These are phyloP conservation scores for Podospora comata DNA, from an alignment of 495 filamentous ascomycete genomes.

Conservation along the genomic window DNA sequence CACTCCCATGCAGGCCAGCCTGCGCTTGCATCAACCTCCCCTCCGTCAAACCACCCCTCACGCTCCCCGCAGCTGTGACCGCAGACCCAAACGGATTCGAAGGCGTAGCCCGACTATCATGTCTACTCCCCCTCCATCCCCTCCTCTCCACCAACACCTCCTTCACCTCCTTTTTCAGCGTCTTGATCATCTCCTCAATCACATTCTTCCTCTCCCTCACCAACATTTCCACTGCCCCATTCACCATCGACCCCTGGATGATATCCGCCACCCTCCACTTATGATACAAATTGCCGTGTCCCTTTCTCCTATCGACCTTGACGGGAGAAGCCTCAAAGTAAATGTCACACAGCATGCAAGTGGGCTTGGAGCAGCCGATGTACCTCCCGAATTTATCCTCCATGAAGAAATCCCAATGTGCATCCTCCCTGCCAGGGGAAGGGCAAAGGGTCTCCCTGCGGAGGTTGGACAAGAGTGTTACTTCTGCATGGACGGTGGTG, in stretches of 20 bases:
- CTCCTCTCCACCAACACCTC: background rate
- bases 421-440: background rate
- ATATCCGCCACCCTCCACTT: conserved; percentile 28
- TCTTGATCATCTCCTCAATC: conserved; percentile 22
- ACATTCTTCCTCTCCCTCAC: conserved; percentile 11
- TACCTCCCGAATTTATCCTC: conserved; percentile 18
- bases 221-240: background rate
- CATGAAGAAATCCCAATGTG: conserved; percentile 23
- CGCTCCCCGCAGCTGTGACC: background rate
- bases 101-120: background rate
- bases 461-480: conserved; percentile 13
- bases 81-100: background rate
- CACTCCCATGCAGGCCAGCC: background rate
- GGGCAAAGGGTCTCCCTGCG: background rate
- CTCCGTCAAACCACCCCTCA: background rate
- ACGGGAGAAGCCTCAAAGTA: conserved; percentile 21
- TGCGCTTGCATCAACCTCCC: background rate
- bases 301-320: conserved; percentile 14
- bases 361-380: conserved; percentile 32
- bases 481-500: conserved; percentile 22
- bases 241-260: background rate
- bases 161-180: background rate
- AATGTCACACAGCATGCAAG: conserved; percentile 27
- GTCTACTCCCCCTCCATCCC: background rate
- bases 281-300: conserved; percentile 25